Percentiles rank a stretch among this genome's conserved stretches.
phyloP scores from a whole-genome alignment of 106 monocot species.

The Gastrodia elata region DNA sequence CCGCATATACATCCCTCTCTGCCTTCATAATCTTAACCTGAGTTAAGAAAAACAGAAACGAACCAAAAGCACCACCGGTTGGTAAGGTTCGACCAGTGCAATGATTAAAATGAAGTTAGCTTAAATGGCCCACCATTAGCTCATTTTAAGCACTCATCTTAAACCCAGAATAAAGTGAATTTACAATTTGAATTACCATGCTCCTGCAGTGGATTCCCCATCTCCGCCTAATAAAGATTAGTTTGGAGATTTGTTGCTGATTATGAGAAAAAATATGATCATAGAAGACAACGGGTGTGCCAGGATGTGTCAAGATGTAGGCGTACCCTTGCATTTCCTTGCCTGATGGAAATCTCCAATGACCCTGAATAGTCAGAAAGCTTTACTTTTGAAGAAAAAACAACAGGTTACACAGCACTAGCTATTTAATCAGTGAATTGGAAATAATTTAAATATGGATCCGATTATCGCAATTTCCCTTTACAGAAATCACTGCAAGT shows the following conservation, averaged over 20 bases:
- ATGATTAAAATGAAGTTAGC: too few species aligned
- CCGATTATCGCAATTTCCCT: not conserved
- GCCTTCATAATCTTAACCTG: slow-evolving; percentile 84
- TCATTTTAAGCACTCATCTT: not conserved
- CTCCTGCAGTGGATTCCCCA: slow-evolving; percentile 69
- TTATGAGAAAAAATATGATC: slow-evolving; percentile 82
- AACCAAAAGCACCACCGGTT: not conserved
- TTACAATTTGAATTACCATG: slow-evolving; percentile 25
- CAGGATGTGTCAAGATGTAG: slow-evolving; percentile 92
- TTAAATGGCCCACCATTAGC: too few species aligned
- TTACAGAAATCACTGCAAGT: not conserved
- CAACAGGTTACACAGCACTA: not conserved
- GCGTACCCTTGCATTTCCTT: slow-evolving; percentile 98
- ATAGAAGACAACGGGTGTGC: slow-evolving; percentile 88
- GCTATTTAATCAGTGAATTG: not conserved
- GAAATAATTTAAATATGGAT: not conserved
- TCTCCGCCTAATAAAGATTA: slow-evolving; percentile 50
- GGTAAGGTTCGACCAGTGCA: not conserved
- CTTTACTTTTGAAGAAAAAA: not conserved
- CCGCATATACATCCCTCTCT: slow-evolving; percentile 81
- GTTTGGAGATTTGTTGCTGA: slow-evolving; percentile 49
- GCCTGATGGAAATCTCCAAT: slow-evolving; percentile 90
- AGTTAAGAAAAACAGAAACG: not conserved
- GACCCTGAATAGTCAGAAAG: slow-evolving; percentile 39
- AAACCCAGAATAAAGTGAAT: not conserved